These are phyloP conservation scores for Microcyclospora tardicrescens DNA, from an alignment of 2,329 filamentous ascomycete genomes.

Conservation along the genomic window DNA sequence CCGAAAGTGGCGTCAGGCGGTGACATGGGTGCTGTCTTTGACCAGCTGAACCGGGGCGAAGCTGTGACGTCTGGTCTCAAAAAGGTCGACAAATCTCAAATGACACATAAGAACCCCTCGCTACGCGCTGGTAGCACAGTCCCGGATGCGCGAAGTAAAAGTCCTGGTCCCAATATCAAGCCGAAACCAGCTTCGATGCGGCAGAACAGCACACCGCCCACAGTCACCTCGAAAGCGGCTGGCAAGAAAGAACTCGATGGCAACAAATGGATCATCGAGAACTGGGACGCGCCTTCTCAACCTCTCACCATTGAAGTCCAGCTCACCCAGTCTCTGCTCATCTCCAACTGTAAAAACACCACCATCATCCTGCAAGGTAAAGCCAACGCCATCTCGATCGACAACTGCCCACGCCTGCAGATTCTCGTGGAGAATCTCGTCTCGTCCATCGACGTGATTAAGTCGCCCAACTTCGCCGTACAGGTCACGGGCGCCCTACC, in stretches of 20 bases:
- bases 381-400: slow-evolving; percentile 90
- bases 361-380: slow-evolving; percentile 85
- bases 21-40: slow-evolving; percentile 80
- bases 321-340: slow-evolving; percentile 78
- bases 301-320: slow-evolving; percentile 71
- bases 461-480: slow-evolving; percentile 86
- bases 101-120: slow-evolving; percentile 97
- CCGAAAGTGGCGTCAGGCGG: slow-evolving; percentile 32
- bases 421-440: slow-evolving; percentile 82
- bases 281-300: slow-evolving; percentile 64
- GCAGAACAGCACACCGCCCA: slow-evolving; percentile 25
- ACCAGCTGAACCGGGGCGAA: slow-evolving; percentile 77
- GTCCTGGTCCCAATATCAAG: slow-evolving; percentile 68
- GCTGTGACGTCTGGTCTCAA: slow-evolving; percentile 77
- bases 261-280: slow-evolving; percentile 94
- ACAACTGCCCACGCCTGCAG: slow-evolving; percentile 74
- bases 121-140: slow-evolving; percentile 63
- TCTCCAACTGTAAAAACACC: slow-evolving; percentile 81
- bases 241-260: slow-evolving; percentile 38
- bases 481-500: slow-evolving; percentile 68
- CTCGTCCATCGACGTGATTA: slow-evolving; percentile 87
- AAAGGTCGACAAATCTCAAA: slow-evolving; percentile 89
- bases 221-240: slow-evolving; percentile 12
- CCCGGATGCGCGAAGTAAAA: slow-evolving; percentile 57
- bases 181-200: slow-evolving; percentile 38